Evolutionary conservation across 1,139 yeast genomes (phyloP).

Genomic region (Zygoascus sp.): DNA sequence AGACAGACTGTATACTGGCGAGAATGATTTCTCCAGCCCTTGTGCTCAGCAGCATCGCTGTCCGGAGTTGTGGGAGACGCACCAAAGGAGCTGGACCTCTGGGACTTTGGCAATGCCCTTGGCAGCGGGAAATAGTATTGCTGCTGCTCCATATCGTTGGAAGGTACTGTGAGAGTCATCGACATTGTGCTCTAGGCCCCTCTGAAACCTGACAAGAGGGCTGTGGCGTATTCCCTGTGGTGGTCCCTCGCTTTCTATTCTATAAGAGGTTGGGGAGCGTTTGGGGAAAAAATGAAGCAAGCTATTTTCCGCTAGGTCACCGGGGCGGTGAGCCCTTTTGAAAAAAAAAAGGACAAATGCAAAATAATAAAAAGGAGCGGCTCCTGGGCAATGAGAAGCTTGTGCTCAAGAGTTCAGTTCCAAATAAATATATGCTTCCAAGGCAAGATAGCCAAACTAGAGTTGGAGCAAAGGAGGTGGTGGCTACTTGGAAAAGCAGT

Average conservation of each 20-base stretch:
- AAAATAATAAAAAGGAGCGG: no score
- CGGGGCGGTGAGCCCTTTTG: no score
- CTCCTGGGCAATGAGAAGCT: no score
- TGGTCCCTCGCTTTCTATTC: not conserved
- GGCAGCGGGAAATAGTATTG: slow-evolving; percentile 15
- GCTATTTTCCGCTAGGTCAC: no score
- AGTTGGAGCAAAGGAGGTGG: no score
- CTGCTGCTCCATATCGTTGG: slow-evolving; percentile 10
- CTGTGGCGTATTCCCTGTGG: not conserved
- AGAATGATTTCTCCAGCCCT: slow-evolving; percentile 10
- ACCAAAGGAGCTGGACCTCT: slow-evolving; percentile 7
- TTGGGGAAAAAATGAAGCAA: not conserved
- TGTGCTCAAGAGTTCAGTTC: no score
- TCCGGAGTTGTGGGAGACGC: not conserved
- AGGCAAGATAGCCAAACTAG: no score
- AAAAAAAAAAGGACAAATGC: no score
- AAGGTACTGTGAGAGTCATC: slow-evolving; percentile 8
- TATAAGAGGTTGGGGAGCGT: no score
- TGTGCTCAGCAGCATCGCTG: not conserved
- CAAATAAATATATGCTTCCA: no score
- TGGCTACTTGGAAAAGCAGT: no score
- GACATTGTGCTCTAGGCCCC: slow-evolving; percentile 8
- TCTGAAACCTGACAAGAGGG: not conserved
- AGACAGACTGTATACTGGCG: slow-evolving; percentile 14
- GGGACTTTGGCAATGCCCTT: slow-evolving; percentile 4